These are phyloP conservation scores for Salix dunnii DNA, from an alignment of 345 rosid genomes.

Conservation along the genomic window DNA sequence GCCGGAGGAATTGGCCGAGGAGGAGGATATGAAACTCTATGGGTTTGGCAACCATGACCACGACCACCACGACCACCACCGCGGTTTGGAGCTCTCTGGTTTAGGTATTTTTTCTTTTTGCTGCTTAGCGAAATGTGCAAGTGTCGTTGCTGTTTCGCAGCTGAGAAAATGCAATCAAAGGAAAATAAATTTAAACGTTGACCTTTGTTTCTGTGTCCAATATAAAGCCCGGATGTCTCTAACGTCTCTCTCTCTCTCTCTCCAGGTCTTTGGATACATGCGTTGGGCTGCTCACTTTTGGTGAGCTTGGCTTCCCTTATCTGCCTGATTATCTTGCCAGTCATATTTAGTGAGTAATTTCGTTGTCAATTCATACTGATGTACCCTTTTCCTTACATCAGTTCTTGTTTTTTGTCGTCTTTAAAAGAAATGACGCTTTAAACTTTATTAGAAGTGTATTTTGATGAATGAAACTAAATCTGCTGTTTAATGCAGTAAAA, in stretches of 20 bases:
- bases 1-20: constrained; percentile 93
- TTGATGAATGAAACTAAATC: not conserved
- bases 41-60: constrained; percentile 59
- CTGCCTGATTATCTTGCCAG: constrained; percentile 77
- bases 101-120: constrained; percentile 39
- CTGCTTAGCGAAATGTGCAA: not conserved
- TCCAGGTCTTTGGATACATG: constrained; percentile 71
- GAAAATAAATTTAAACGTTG: not conserved
- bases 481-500: constrained; percentile 55
- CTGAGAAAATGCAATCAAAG: not conserved
- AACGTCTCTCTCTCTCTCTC: not conserved
- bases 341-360: constrained; percentile 65
- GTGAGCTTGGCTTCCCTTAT: constrained; percentile 97
- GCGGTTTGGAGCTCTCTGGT: constrained; percentile 46
- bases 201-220: not conserved
- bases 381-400: not conserved
- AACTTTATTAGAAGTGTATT: not conserved
- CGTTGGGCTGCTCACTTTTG: constrained; percentile 95
- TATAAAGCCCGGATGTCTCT: not conserved
- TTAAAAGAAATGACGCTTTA: not conserved
- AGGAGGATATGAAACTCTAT: constrained; percentile 81
- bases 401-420: not conserved
- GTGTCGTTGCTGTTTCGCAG: not conserved
- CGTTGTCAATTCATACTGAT: constrained; percentile 3
- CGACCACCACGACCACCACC: constrained; percentile 22